Evolutionary conservation across 805 yeast genomes (phyloP).

Genomic region (Barnettozyma wickerhamii): DNA sequence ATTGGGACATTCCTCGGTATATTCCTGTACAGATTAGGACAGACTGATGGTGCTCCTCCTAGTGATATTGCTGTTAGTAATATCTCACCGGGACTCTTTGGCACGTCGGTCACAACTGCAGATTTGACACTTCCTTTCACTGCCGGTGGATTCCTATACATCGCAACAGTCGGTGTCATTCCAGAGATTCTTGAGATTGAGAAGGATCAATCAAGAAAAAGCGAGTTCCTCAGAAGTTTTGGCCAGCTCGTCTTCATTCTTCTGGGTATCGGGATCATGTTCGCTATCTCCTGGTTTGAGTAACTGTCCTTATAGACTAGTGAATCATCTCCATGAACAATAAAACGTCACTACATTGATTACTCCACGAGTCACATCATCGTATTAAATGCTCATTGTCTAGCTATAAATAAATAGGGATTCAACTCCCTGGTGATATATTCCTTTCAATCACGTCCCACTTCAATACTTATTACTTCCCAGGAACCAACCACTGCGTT

Average conservation of each 20-base stretch:
- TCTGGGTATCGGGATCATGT: conserved; percentile 58
- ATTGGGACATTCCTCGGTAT: conserved; percentile 66
- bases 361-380: no score
- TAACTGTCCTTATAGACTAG: no score
- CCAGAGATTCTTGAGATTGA: conserved; percentile 59
- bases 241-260: conserved; percentile 46
- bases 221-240: conserved; percentile 36
- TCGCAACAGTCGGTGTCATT: conserved; percentile 70
- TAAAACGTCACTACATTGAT: no score
- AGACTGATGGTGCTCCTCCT: no score
- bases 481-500: conserved; percentile 20
- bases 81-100: conserved; percentile 37
- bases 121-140: conserved; percentile 65
- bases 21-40: no score
- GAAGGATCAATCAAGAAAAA: conserved; percentile 29
- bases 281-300: conserved; percentile 30
- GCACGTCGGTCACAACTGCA: conserved; percentile 45
- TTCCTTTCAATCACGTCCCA: no score
- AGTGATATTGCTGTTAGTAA: no score
- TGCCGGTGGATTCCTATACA: conserved; percentile 72
- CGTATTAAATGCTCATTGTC: no score
- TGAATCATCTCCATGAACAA: no score
- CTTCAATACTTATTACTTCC: conserved; percentile 22
- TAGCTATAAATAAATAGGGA: no score
- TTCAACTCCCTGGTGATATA: no score